Conservation (phyloP, 106 monocot species). For the Chionographis japonica region DNA sequence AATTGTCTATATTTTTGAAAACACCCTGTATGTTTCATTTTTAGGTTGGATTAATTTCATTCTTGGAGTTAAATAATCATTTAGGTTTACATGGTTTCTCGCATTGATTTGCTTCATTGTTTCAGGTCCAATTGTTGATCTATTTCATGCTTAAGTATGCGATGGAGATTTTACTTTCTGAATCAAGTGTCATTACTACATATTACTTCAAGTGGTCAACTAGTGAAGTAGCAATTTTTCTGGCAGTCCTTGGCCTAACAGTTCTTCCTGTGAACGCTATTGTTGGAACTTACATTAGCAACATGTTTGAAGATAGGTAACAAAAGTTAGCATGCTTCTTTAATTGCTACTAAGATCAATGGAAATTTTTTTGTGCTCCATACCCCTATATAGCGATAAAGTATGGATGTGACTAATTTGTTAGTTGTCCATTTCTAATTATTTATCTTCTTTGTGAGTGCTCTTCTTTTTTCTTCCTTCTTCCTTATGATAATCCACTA, state of each 20-base stretch:
- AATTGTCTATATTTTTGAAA: no score
- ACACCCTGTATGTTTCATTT: no score
- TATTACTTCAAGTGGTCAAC: conserved; percentile 86
- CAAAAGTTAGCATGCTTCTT: not conserved
- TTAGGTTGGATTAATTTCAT: no score
- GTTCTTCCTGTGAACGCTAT: conserved; percentile 91
- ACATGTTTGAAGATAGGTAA: conserved; percentile 99
- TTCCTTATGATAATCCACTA: no score
- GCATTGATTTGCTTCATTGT: conserved; percentile 1
- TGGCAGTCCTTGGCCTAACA: conserved; percentile 82
- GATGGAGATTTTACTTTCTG: conserved; percentile 95
- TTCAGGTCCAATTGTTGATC: conserved; percentile 87
- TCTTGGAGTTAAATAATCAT: no score
- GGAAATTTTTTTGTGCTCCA: not conserved
- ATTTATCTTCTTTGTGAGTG: no score
- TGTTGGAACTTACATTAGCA: conserved; percentile 88
- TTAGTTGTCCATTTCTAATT: no score
- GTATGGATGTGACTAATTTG: no score
- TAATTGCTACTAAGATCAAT: not conserved
- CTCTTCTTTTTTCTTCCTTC: no score
- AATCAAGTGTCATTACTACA: conserved; percentile 83
- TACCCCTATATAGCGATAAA: no score
- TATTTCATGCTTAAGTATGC: conserved; percentile 99
- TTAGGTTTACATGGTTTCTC: not conserved
- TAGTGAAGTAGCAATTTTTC: conserved; percentile 80